Evolutionary conservation across 1,139 yeast species (phyloP).

Genomic region (Saccharomyces hybrid): DNA sequence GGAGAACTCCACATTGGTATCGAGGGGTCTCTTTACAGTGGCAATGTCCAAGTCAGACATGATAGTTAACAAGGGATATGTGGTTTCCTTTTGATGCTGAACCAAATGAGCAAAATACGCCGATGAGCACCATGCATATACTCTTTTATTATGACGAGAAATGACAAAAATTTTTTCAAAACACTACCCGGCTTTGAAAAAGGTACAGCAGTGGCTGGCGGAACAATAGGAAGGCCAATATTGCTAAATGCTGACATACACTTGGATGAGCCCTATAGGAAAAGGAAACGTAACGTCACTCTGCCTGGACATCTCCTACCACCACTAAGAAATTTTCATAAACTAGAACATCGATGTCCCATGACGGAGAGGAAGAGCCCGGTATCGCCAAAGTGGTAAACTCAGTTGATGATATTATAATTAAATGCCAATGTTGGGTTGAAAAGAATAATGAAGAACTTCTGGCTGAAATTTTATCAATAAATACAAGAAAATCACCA

Average conservation of each 20-base stretch:
- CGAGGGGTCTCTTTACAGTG: conserved; percentile 6
- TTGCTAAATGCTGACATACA: neutral
- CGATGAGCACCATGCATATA: neutral
- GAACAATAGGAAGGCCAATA: neutral
- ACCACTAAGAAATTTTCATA: no score
- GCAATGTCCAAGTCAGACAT: neutral
- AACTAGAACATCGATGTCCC: neutral
- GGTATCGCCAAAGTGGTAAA: conserved; percentile 25
- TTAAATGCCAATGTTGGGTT: conserved; percentile 78
- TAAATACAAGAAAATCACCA: conserved; percentile 67
- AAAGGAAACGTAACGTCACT: neutral
- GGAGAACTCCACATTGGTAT: conserved; percentile 3
- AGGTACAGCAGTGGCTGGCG: neutral
- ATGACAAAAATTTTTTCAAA: neutral
- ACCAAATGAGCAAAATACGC: neutral
- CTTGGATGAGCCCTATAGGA: neutral
- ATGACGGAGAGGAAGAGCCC: conserved; percentile 17
- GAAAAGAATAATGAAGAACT: conserved; percentile 73
- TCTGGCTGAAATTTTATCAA: conserved; percentile 77
- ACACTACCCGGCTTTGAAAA: neutral
- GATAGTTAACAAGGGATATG: neutral
- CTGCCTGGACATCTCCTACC: no score
- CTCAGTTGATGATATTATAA: conserved; percentile 43
- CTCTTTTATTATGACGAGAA: neutral
- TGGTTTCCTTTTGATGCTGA: neutral